phyloP scores from a whole-genome alignment of 805 yeast genomes.

The Metschnikowia arizonensis region DNA sequence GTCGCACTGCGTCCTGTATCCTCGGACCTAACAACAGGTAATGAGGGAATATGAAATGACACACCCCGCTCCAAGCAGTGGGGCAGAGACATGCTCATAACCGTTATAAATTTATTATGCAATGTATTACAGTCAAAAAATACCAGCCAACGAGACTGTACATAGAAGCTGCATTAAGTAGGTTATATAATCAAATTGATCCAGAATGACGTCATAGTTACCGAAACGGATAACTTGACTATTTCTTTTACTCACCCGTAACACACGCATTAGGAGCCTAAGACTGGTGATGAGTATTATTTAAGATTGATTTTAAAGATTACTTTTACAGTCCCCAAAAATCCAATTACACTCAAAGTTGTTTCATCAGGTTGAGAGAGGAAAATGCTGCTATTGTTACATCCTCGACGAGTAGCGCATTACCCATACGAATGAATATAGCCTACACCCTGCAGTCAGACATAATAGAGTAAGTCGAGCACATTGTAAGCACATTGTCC shows the following conservation, averaged over 20 bases:
- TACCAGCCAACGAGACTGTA: not conserved
- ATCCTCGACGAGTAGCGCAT: too few species aligned
- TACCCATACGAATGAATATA: too few species aligned
- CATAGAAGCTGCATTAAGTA: not conserved
- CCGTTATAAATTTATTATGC: not conserved
- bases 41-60: not conserved
- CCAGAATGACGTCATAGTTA: not conserved
- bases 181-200: too few species aligned
- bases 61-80: conserved; percentile 1
- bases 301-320: not conserved
- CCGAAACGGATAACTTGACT: not conserved
- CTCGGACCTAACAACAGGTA: not conserved
- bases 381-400: too few species aligned
- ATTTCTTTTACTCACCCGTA: not conserved
- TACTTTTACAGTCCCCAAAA: too few species aligned
- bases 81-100: not conserved
- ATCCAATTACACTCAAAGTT: too few species aligned
- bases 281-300: not conserved
- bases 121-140: not conserved
- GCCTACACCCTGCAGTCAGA: too few species aligned
- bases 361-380: too few species aligned
- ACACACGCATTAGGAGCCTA: not conserved
- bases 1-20: not conserved
- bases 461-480: too few species aligned
- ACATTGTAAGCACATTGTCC: too few species aligned